phyloP scores from a whole-genome alignment of 495 filamentous ascomycete genomes.

The Aspergillus saccharolyticus region DNA sequence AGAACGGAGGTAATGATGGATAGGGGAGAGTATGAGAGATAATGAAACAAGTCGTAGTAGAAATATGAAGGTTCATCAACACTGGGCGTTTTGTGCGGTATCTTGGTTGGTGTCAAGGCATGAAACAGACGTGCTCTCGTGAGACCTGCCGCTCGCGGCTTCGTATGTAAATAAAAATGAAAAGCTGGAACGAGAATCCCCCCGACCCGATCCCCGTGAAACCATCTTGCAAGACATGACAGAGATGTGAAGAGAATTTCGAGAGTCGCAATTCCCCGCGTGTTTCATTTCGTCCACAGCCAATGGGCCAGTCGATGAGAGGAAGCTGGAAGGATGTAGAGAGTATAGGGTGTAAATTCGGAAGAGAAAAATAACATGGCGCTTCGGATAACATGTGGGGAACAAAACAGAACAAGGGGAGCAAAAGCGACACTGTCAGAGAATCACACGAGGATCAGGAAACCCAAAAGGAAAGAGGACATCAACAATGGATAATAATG shows the following conservation, averaged over 20 bases:
- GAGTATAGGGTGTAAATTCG: background rate
- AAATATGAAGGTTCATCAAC: constrained; percentile 22
- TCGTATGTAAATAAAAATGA: constrained; percentile 10
- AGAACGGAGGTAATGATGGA: background rate
- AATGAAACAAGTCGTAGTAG: constrained; percentile 4
- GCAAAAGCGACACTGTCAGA: constrained; percentile 17
- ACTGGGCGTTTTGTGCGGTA: constrained; percentile 23
- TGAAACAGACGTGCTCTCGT: constrained; percentile 26
- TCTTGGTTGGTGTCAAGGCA: constrained; percentile 26
- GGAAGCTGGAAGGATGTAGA: background rate
- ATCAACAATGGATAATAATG: constrained; percentile 2
- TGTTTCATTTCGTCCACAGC: constrained; percentile 3
- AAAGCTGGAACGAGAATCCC: constrained; percentile 11
- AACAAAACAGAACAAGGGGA: background rate
- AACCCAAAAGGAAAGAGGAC: constrained; percentile 19
- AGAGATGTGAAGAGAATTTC: constrained; percentile 1
- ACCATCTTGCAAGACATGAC: constrained; percentile 9
- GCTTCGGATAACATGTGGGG: constrained; percentile 7
- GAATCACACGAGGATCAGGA: constrained; percentile 22
- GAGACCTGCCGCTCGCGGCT: constrained; percentile 24
- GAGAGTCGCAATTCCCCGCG: background rate
- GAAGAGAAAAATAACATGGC: constrained; percentile 11
- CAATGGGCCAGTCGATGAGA: background rate
- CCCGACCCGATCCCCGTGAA: constrained; percentile 12
- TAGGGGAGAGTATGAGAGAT: constrained; percentile 4